Evolutionary conservation across 2,329 filamentous ascomycete species (phyloP), one percentile per base, ranked within the genome.

Genomic region (Nigrospora osmanthi): DNA sequence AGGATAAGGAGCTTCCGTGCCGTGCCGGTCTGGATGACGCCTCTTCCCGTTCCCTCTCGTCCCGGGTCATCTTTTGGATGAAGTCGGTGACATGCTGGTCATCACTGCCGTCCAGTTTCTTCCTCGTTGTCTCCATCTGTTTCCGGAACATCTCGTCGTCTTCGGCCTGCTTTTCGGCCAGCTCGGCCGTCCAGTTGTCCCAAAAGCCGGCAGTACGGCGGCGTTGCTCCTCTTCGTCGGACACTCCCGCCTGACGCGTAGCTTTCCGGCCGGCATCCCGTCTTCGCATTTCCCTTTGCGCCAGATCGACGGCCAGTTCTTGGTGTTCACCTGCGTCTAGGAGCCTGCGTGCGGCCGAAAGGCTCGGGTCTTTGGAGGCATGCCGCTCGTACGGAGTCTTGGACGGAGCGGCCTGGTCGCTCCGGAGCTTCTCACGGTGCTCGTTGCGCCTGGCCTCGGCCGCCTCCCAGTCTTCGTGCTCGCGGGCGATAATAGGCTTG

Each of bases 231-330:
- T 80, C 76, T 44, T 78, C 74, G 40, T 74, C 71, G 0, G 74
- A 68, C 2, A 80, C 68, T 0, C 76, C 80, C 23, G 78, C 73
- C 52, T 79, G 73, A 31, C 76, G 72, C 23, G 74, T 78, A 11
- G 73, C 75, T 51, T 69, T 75, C 48, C 80, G 72, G 36, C 71
- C 73, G 13, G 76, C 79, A 54, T 86, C 82, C 52, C 88, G 73
- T 36, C 85, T 74, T 45, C 68, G 71, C 46, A 89, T 76, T 63
- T 94, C 88, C 45, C 78, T 77, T 50, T 83, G 81, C 0, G 88
- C 88, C 30, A 94, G 63, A 51, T 84, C 78, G 7, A 94, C 81
- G 0, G 89, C 89, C 38, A 94, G 66, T 11, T 90, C 83, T 50
- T 81, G 77, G 50, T 94, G 73, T 46, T 89, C 80, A 1, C 74